Evolutionary conservation across 129 eudicot genomes (phyloP), one percentile per base, ranked within the genome.

Genomic region (Tagetes erecta): DNA sequence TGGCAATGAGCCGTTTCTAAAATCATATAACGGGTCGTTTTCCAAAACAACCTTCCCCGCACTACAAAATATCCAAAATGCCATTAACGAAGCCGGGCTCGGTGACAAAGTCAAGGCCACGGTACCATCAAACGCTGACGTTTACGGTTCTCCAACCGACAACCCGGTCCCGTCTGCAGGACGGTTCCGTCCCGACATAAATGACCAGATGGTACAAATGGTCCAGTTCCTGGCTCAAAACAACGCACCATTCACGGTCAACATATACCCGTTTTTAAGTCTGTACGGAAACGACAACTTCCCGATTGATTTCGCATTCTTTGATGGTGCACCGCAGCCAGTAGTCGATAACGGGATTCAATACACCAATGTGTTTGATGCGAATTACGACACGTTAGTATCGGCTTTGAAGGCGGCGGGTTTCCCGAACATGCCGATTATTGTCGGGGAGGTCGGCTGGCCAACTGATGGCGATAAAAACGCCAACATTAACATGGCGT

Each of bases 401-500:
- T 86, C 97, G 40, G 82, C 98, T 64, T 73, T 93, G 7, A 86
- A 72, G 47, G 88, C 83, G 1, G 80, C 80, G 0, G 98, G 97
- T 3, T 82, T 27, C 20, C 88, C 82, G 0, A 75, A 90, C 68
- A 82, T 93, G 92, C 70, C 87, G 12, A 83, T 93, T 11, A 49
- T 93, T 3, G 92, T 93, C 1, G 98, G 98, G 34, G 98, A 93
- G 64, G 95, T 93, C 0, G 98, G 98, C 44, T 92, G 98, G 98
- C 98, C 98, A 0, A 92, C 98, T 0, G 92, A 89, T 10, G 98
- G 98, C 0, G 98, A 93, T 55, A 83, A 64, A 30, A 88, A 86
- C 45, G 98, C 91, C 3, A 93, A 90, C 9, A 40, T 74, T 1
- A 78, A 78, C 60, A 67, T 51, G 62, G 98, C 98, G 6, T 35